These are phyloP conservation scores for Deuterostichococcus epilithicus DNA, from an alignment of 139 green algal species.

Conservation along the genomic window DNA sequence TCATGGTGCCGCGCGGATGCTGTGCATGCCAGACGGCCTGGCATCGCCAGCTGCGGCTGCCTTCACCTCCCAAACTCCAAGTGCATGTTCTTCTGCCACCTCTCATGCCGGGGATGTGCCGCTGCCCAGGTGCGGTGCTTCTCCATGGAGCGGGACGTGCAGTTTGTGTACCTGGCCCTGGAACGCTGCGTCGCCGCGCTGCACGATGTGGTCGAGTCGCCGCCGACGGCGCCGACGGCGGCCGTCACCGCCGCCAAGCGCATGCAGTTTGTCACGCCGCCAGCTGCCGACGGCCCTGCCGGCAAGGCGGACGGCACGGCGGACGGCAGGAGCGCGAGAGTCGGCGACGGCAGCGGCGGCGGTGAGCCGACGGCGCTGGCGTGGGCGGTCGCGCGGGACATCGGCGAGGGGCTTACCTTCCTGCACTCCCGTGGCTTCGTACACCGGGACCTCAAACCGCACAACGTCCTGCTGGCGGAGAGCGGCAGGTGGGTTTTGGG, in stretches of 20 bases:
- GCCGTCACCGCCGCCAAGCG: not conserved
- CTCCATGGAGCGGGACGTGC: constrained; percentile 93
- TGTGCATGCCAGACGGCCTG: no score
- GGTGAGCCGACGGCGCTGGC: not conserved
- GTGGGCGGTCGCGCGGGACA: not conserved
- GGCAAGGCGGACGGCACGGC: no score
- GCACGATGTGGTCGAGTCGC: constrained; percentile 21
- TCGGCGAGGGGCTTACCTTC: not conserved
- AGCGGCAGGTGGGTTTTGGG: not conserved
- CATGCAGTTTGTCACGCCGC: not conserved
- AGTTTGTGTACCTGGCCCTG: constrained; percentile 98
- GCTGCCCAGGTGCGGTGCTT: constrained; percentile 62
- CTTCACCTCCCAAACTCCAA: no score
- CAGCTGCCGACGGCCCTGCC: no score
- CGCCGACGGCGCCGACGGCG: constrained; percentile 12
- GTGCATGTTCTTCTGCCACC: no score
- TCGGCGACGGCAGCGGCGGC: not conserved
- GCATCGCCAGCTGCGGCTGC: no score
- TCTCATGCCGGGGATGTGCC: no score
- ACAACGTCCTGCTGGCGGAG: constrained; percentile 91
- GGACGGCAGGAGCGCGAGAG: no score
- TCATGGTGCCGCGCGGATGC: no score
- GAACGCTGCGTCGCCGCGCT: constrained; percentile 78
- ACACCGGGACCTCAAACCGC: constrained; percentile 85
- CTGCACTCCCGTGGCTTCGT: not conserved